These are phyloP conservation scores for Ogataea naganishii DNA, from an alignment of 805 yeast species.

Conservation along the genomic window DNA sequence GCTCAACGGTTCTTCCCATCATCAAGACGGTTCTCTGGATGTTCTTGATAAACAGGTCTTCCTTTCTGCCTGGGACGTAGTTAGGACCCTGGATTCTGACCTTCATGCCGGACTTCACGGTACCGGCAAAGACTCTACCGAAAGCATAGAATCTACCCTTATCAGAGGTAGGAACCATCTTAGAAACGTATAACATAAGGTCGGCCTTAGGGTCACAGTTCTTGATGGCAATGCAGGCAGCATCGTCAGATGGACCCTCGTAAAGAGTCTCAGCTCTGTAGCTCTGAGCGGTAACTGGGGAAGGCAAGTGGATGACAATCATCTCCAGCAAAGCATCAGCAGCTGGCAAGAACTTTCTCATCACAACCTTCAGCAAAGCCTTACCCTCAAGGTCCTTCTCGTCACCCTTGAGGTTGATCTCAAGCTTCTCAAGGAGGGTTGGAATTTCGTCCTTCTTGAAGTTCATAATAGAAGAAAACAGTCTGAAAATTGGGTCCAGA, in stretches of 20 bases:
- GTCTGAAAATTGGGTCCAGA: conserved; percentile 97
- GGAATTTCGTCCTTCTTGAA: conserved; percentile 97
- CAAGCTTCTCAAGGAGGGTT: conserved; percentile 85
- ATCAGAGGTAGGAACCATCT: conserved; percentile 99
- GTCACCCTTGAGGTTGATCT: conserved; percentile 86
- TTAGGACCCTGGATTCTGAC: conserved; percentile 99
- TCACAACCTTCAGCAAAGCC: conserved; percentile 95
- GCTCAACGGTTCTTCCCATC: conserved; percentile 99
- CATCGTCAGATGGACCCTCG: conserved; percentile 98
- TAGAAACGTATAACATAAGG: conserved; percentile 97
- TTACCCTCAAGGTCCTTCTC: conserved; percentile 99
- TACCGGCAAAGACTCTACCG: conserved; percentile 99
- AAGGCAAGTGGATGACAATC: conserved; percentile 97
- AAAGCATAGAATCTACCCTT: conserved; percentile 99
- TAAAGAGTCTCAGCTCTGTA: conserved; percentile 99
- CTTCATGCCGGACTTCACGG: conserved; percentile 97
- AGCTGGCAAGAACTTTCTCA: conserved; percentile 99
- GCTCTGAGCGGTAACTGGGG: conserved; percentile 98
- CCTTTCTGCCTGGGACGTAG: conserved; percentile 98
- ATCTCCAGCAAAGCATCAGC: conserved; percentile 99
- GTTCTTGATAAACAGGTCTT: conserved; percentile 93
- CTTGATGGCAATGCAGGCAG: conserved; percentile 84
- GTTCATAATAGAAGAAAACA: conserved; percentile 96
- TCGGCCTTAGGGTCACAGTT: conserved; percentile 98
- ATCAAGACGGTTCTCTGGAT: conserved; percentile 98